A percentile compares a stretch with the other conserved stretches of the same genome.
Evolutionary conservation across 208 protist species (phyloP).

Genomic region (Histomonas meleagridis): DNA sequence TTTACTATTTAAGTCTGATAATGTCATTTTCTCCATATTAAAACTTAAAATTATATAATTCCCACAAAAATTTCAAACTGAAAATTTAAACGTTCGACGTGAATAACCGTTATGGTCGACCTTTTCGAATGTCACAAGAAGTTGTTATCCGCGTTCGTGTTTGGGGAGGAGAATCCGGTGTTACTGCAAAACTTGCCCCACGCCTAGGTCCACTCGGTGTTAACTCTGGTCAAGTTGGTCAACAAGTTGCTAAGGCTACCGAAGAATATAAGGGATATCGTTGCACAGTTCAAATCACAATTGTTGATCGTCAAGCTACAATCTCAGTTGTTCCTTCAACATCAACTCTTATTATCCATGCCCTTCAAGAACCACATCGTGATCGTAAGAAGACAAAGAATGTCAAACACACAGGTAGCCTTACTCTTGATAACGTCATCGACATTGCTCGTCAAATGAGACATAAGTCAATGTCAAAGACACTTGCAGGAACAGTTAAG

Average conservation of each 20-base stretch:
- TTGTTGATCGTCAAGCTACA: conserved; percentile 92
- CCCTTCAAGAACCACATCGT: conserved; percentile 92
- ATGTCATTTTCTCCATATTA: too few relatives aligned
- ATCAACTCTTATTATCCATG: conserved; percentile 84
- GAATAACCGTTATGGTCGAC: too few relatives aligned
- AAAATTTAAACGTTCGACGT: too few relatives aligned
- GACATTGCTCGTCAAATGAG: conserved; percentile 84
- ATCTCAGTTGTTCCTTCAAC: conserved; percentile 85
- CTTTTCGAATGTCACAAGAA: too few relatives aligned
- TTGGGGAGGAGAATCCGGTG: not conserved
- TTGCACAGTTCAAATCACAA: conserved; percentile 86
- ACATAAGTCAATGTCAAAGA: conserved; percentile 74
- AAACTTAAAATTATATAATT: too few relatives aligned
- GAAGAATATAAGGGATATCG: conserved; percentile 88
- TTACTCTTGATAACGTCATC: conserved; percentile 84
- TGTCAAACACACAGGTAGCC: conserved; percentile 91
- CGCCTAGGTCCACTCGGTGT: not conserved
- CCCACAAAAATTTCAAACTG: too few relatives aligned
- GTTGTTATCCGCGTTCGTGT: not conserved
- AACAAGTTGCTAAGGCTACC: too few relatives aligned
- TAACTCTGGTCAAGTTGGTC: not conserved
- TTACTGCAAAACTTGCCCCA: not conserved
- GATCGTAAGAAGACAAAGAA: conserved; percentile 91
- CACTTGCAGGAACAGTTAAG: conserved; percentile 79
- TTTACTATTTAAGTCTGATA: too few relatives aligned